Evolutionary conservation across 306 rosid species (phyloP).

Genomic region (Arachis stenosperma): DNA sequence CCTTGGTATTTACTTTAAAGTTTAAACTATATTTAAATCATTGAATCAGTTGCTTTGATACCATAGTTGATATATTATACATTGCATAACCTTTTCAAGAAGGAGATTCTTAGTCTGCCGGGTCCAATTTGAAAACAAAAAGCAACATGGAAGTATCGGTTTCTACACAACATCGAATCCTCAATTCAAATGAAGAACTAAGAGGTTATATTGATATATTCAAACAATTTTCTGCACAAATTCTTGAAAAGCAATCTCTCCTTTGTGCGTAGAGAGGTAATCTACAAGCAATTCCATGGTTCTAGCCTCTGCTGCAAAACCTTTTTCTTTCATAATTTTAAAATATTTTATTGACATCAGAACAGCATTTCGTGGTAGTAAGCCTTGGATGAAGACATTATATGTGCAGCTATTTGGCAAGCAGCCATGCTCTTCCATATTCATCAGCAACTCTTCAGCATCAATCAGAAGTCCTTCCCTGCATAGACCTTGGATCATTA

Average conservation of each 20-base stretch:
- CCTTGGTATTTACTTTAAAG: too few relatives aligned
- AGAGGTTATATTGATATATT: too few relatives aligned
- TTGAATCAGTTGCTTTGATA: constrained; percentile 17
- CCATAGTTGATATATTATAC: neutral
- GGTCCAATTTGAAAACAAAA: constrained; percentile 52
- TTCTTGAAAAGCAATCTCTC: constrained; percentile 32
- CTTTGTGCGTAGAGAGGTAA: constrained; percentile 3
- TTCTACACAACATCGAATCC: constrained; percentile 26
- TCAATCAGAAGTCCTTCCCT: constrained; percentile 35
- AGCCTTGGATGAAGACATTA: constrained; percentile 41
- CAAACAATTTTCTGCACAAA: neutral
- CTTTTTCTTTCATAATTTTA: constrained; percentile 27
- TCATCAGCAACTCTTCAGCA: constrained; percentile 38
- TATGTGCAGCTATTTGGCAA: constrained; percentile 33
- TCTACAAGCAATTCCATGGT: constrained; percentile 35
- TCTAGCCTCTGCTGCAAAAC: constrained; percentile 30
- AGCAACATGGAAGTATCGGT: constrained; percentile 57
- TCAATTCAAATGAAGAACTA: neutral
- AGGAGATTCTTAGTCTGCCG: constrained; percentile 53
- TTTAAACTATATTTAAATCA: neutral
- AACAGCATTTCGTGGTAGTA: constrained; percentile 37
- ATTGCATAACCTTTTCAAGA: constrained; percentile 57
- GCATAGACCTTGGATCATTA: constrained; percentile 50
- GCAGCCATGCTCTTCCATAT: constrained; percentile 43
- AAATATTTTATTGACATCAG: constrained; percentile 35